phyloP scores from a whole-genome alignment of 495 filamentous ascomycete species.

The Penicillium alfredii region DNA sequence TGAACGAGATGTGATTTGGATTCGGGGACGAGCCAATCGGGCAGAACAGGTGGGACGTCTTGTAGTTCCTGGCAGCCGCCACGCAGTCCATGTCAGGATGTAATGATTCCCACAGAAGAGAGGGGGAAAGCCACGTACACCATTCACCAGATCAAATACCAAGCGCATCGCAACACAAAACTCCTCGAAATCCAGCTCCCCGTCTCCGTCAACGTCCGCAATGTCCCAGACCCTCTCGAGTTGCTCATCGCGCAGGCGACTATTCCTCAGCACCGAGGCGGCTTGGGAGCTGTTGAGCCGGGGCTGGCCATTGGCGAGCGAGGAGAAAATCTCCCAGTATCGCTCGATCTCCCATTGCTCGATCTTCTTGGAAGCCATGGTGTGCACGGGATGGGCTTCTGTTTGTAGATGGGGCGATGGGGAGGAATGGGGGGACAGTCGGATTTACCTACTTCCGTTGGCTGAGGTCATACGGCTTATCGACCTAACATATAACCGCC shows the following conservation, averaged over 20 bases:
- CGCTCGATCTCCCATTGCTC: conserved; percentile 94
- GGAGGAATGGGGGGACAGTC: conserved; percentile 8
- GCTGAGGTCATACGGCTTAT: conserved; percentile 13
- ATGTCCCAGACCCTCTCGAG: conserved; percentile 97
- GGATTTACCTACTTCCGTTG: conserved; percentile 8
- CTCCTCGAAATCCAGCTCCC: conserved; percentile 96
- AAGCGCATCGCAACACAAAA: conserved; percentile 98
- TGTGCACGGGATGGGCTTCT: conserved; percentile 14
- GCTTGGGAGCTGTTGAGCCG: conserved; percentile 87
- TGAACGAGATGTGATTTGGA: conserved; percentile 94
- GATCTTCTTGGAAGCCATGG: conserved; percentile 74
- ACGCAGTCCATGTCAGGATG: conserved; percentile 2
- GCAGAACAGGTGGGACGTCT: conserved; percentile 75
- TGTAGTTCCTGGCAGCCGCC: conserved; percentile 62
- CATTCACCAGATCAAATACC: conserved; percentile 94
- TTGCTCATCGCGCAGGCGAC: conserved; percentile 85
- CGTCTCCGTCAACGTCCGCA: conserved; percentile 93
- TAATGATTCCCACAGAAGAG: neutral
- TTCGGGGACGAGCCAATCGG: conserved; percentile 95
- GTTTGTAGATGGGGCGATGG: conserved; percentile 11
- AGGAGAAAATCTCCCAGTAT: conserved; percentile 98
- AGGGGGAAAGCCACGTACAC: conserved; percentile 49
- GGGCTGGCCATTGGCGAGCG: conserved; percentile 69
- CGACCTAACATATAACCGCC: no score
- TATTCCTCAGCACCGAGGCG: conserved; percentile 93